Conservation (phyloP, 2,329 filamentous ascomycete species). For the Calonectria naviculata region DNA sequence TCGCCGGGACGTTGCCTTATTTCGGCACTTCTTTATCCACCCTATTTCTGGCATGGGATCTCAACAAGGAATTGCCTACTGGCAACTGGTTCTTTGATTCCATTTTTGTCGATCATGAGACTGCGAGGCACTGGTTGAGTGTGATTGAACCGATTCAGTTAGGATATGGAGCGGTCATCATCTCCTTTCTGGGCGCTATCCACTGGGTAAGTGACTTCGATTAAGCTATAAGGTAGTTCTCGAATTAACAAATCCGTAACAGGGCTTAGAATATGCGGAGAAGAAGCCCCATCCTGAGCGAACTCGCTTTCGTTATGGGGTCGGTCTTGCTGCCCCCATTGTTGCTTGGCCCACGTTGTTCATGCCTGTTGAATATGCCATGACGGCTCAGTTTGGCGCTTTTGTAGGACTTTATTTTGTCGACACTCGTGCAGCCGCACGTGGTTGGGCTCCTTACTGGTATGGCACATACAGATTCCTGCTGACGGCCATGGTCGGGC, state of each 20-base stretch:
- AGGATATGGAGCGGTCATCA: constrained; percentile 90
- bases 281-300: constrained; percentile 69
- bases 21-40: constrained; percentile 86
- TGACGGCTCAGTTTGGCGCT: constrained; percentile 86
- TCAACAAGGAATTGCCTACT: constrained; percentile 73
- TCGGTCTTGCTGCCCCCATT: constrained; percentile 82
- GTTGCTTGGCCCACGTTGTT: constrained; percentile 92
- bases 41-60: constrained; percentile 83
- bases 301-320: constrained; percentile 83
- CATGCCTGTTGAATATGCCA: constrained; percentile 84
- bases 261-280: constrained; percentile 84
- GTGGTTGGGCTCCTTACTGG: constrained; percentile 86
- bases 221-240: not conserved
- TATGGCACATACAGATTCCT: constrained; percentile 93
- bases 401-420: constrained; percentile 90
- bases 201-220: constrained; percentile 72
- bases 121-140: constrained; percentile 77
- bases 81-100: constrained; percentile 65
- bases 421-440: constrained; percentile 77
- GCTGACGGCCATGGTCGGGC: constrained; percentile 88
- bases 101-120: constrained; percentile 75
- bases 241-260: not conserved
- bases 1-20: constrained; percentile 87
- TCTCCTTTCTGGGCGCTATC: constrained; percentile 92
- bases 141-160: constrained; percentile 88